phyloP scores from a whole-genome alignment of 768 basidiomycete genomes.

The Suillus luteus region DNA sequence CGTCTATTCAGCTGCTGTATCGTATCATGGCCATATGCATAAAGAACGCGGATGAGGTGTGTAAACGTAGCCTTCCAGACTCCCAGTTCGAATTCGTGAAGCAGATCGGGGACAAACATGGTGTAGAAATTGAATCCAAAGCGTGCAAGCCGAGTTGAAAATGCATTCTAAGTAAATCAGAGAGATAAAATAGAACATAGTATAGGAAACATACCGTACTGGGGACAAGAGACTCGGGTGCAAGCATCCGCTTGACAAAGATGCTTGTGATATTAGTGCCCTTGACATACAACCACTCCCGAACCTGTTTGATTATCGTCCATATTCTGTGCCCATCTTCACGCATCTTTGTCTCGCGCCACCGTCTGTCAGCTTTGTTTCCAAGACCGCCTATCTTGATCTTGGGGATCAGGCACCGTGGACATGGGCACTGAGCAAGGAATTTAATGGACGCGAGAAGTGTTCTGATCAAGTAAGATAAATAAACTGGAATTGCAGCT shows the following conservation, averaged over 20 bases:
- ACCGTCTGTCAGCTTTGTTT: too few relatives aligned
- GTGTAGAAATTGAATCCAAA: constrained; percentile 25
- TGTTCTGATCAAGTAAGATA: too few relatives aligned
- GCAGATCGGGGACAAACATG: constrained; percentile 35
- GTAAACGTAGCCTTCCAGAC: constrained; percentile 37
- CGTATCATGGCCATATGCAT: constrained; percentile 12
- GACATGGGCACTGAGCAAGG: constrained; percentile 25
- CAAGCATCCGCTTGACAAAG: too few relatives aligned
- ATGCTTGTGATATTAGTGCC: too few relatives aligned
- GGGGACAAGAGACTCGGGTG: too few relatives aligned
- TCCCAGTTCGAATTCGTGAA: constrained; percentile 42
- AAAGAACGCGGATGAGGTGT: constrained; percentile 37
- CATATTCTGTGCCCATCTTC: too few relatives aligned
- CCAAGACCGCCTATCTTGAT: not conserved
- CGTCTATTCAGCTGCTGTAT: not conserved
- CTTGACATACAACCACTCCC: too few relatives aligned
- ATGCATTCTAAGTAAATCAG: constrained; percentile 14
- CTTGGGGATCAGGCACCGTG: constrained; percentile 20
- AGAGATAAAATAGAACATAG: too few relatives aligned
- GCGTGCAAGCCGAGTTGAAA: constrained; percentile 23
- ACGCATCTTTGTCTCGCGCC: too few relatives aligned
- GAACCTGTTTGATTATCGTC: too few relatives aligned
- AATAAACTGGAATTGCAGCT: too few relatives aligned
- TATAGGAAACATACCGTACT: too few relatives aligned
- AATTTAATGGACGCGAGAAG: constrained; percentile 22